Evolutionary conservation across 257 asterid species (phyloP).

Genomic region (Paraleonurus japonicus): DNA sequence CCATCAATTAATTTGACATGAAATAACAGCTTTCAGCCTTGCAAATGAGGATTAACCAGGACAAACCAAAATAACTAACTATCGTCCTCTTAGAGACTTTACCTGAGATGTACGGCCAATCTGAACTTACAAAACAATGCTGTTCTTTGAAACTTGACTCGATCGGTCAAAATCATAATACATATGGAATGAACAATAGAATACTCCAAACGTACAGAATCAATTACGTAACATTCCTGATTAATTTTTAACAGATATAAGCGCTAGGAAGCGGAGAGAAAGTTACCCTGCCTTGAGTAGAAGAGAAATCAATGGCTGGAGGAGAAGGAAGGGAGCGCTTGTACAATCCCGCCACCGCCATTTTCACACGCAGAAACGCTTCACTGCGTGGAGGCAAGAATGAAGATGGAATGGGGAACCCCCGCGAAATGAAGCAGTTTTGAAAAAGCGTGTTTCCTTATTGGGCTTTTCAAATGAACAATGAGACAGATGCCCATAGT

Average conservation of each 20-base stretch:
- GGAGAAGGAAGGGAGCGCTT: slow-evolving; percentile 70
- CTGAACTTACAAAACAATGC: neutral
- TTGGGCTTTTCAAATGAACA: neutral
- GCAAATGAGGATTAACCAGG: neutral
- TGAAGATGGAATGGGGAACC: neutral
- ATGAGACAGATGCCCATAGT: neutral
- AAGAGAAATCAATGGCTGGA: slow-evolving; percentile 69
- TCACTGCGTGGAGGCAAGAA: neutral
- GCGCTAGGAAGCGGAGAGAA: neutral
- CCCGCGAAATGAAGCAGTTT: neutral
- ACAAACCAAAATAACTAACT: neutral
- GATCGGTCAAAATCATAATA: neutral
- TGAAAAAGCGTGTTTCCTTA: neutral
- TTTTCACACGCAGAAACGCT: slow-evolving; percentile 20
- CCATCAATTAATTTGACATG: neutral
- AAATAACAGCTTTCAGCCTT: neutral
- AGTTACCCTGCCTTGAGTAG: slow-evolving; percentile 65
- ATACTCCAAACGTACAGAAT: neutral
- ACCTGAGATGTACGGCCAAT: neutral
- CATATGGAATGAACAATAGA: neutral
- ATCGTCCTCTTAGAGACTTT: neutral
- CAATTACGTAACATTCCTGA: neutral
- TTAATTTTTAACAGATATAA: neutral
- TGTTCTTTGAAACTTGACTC: neutral
- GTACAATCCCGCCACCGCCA: slow-evolving; percentile 60